These are phyloP conservation scores for Pyrus hybrid DNA, from an alignment of 331 rosid species.

Conservation along the genomic window DNA sequence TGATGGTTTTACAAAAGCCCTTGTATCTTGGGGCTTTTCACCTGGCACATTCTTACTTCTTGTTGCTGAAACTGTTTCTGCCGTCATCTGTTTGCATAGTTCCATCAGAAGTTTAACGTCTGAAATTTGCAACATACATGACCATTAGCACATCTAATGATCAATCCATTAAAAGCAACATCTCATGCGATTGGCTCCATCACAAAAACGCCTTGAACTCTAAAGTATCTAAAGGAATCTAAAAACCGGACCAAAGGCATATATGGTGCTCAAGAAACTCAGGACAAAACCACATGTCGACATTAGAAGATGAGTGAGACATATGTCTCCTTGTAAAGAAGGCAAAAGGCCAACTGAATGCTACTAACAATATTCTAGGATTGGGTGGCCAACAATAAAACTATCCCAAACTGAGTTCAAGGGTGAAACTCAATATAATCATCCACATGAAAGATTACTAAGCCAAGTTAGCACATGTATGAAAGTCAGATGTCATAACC, in stretches of 20 bases:
- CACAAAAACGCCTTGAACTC: not conserved
- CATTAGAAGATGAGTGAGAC: not conserved
- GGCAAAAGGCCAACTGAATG: not conserved
- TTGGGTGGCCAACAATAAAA: not conserved
- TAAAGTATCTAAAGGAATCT: not conserved
- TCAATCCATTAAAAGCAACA: not conserved
- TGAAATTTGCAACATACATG: conserved; percentile 30
- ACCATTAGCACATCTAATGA: not conserved
- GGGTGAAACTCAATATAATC: not conserved
- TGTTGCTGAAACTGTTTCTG: conserved; percentile 11
- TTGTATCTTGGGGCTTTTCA: no score
- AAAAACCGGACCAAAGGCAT: not conserved
- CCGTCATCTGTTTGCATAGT: conserved; percentile 26
- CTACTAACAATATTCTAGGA: not conserved
- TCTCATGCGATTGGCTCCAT: not conserved
- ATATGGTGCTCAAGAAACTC: not conserved
- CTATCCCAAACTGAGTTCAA: not conserved
- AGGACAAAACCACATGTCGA: not conserved
- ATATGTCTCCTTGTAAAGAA: not conserved
- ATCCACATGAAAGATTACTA: not conserved
- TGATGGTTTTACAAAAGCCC: no score
- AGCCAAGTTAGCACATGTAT: not conserved
- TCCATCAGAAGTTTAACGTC: conserved; percentile 55
- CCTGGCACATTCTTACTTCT: not conserved
- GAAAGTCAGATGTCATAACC: not conserved